Conservation (phyloP, 345 rosid species). For the Salix arbutifolia region DNA sequence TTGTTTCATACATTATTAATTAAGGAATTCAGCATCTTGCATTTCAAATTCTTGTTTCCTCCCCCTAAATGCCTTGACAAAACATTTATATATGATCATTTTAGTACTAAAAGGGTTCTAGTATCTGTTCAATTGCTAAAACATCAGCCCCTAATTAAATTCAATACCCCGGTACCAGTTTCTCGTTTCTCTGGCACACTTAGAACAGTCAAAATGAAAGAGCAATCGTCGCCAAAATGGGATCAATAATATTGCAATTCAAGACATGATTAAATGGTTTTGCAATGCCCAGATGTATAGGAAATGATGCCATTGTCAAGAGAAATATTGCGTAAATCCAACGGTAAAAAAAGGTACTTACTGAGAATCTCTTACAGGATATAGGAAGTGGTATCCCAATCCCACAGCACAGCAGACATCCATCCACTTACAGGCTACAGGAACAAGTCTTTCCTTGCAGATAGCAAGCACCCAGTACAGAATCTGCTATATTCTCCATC, state of each 20-base stretch:
- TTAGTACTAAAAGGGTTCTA: not conserved
- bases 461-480: not conserved
- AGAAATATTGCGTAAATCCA: not conserved
- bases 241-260: not conserved
- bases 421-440: not conserved
- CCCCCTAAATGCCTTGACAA: not conserved
- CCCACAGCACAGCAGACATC: not conserved
- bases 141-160: not conserved
- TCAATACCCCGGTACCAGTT: not conserved
- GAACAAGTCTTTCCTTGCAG: not conserved
- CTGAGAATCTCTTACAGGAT: not conserved
- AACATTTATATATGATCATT: not conserved
- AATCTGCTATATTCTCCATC: not conserved
- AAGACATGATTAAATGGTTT: not conserved
- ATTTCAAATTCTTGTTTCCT: not conserved
- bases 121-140: not conserved
- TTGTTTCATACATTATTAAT: not conserved
- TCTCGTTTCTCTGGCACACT: not conserved
- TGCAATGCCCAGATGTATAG: not conserved
- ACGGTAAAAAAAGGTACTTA: not conserved
- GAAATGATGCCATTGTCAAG: not conserved
- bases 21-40: not conserved
- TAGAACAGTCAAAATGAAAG: not conserved
- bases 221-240: not conserved
- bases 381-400: not conserved